Base-by-base conservation (phyloP, 306 rosid species). In the Senna tora region DNA sequence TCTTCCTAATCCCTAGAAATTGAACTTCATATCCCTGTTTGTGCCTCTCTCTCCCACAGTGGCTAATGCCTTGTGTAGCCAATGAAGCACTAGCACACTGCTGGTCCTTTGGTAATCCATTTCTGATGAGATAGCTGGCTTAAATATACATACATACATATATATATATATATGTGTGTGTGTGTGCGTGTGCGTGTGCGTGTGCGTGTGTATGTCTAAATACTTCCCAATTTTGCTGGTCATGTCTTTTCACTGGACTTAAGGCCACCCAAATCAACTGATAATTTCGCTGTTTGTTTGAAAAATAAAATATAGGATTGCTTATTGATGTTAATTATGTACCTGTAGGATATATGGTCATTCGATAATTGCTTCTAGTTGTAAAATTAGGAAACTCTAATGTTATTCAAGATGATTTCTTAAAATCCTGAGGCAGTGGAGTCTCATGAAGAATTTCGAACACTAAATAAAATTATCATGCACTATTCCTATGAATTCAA, bases 71-170 rank as follows among this genome's bases (percentile, higher is more conserved):
- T 19, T 38, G 32, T 6, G 30, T 38, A n/a, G 13, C 28, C 65
- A 59, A 36, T 33, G 13, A 61, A 38, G 49, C 47, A 61, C 22
- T 11, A 61, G 32, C 9, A 10, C 49, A 5, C 8, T 17, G 67
- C 32, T 38, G 32, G 47, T 61, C 49, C 49, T 61, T 61, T 9
- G 43, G 5, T 61, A 28, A 34, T 61, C 19, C 41, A 61, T 61
- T 38, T 61, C 67, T 10, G 32, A 38, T 33, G 22, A 9, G 30
- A 38, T 17, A 10, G 49, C 30, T 9, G 28, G 17, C 32, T 17
- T 36, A 49, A 0, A 10, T 36, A 9, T 16, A 33, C 6, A 33
- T 33, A 33, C 6, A 33, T 33, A 33, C 6, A 33, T 33, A 33
- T 33, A 33, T 33, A 33, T 33, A 33, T 8, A 60, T n/a, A n/a